A percentile compares a stretch with the other conserved stretches of the same genome.
phyloP scores from a whole-genome alignment of 73 alveolate species.

The Paramecium octaurelia region DNA sequence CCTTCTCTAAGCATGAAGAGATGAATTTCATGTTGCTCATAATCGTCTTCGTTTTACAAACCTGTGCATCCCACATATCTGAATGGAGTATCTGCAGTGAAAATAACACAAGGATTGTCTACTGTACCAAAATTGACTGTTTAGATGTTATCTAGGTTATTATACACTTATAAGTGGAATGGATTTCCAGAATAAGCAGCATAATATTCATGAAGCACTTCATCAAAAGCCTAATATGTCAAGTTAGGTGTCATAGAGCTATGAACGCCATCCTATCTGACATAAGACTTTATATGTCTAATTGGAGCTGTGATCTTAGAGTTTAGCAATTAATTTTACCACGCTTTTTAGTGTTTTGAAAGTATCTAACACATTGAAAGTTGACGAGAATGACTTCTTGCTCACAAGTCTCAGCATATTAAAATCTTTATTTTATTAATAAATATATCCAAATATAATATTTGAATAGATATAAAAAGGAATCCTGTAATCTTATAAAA shows the following conservation, averaged over 20 bases:
- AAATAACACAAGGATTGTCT: conserved; percentile 86
- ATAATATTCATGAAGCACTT: conserved; percentile 66
- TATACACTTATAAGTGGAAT: conserved; percentile 61
- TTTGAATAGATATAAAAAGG: background rate
- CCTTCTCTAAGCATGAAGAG: conserved; percentile 86
- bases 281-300: background rate
- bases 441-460: background rate
- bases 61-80: conserved; percentile 90
- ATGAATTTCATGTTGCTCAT: conserved; percentile 81
- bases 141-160: conserved; percentile 58
- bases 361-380: background rate
- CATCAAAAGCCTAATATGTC: conserved; percentile 69
- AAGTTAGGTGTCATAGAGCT: conserved; percentile 15
- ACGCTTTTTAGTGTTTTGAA: background rate
- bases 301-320: background rate
- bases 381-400: conserved; percentile 26
- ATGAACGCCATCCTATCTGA: background rate
- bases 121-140: conserved; percentile 79
- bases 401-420: background rate
- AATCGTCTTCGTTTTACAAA: conserved; percentile 86
- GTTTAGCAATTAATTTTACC: background rate
- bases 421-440: conserved; percentile 16
- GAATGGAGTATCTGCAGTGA: conserved; percentile 75
- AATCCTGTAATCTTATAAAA: background rate
- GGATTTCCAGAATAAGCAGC: conserved; percentile 68